A percentile compares a stretch with the other conserved stretches of the same genome.
Conservation (phyloP, 2,329 filamentous ascomycete genomes). For the Colletotrichum paranaense region DNA sequence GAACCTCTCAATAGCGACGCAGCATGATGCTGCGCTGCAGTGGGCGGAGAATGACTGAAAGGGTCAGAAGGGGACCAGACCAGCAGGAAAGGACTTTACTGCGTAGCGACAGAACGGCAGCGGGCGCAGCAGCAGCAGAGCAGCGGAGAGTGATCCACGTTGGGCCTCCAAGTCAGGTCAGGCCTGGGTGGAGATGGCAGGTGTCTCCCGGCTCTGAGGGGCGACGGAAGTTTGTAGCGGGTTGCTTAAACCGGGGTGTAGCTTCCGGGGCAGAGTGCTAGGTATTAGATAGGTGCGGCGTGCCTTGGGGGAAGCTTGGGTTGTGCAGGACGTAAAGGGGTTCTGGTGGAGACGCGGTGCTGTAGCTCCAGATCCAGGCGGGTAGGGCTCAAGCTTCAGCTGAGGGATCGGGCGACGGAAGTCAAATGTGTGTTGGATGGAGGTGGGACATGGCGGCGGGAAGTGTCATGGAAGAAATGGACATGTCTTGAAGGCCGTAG, state of each 20-base stretch:
- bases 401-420: slow-evolving; percentile 2
- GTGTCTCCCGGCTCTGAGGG: slow-evolving; percentile 14
- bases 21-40: slow-evolving; percentile 35
- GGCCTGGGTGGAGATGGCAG: slow-evolving; percentile 27
- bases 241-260: slow-evolving; percentile 18
- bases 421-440: slow-evolving; percentile 14
- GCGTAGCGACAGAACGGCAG: neutral
- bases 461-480: neutral
- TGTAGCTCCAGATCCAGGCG: slow-evolving; percentile 22
- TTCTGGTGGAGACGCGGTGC: slow-evolving; percentile 23
- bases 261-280: slow-evolving; percentile 4
- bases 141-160: slow-evolving; percentile 17
- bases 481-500: neutral
- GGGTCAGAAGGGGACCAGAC: neutral
- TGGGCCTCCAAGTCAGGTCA: slow-evolving; percentile 14
- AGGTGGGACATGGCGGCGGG: slow-evolving; percentile 12
- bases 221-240: neutral
- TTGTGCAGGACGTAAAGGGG: neutral
- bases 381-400: slow-evolving; percentile 14
- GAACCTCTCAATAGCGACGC: slow-evolving; percentile 30
- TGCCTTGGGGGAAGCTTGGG: slow-evolving; percentile 30
- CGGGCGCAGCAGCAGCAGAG: neutral
- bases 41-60: slow-evolving; percentile 20
- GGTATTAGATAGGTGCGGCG: neutral
- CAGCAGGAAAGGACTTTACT: neutral